phyloP scores from a whole-genome alignment of 108 stramenopile genomes.

The Pelagomonas calceolata region DNA sequence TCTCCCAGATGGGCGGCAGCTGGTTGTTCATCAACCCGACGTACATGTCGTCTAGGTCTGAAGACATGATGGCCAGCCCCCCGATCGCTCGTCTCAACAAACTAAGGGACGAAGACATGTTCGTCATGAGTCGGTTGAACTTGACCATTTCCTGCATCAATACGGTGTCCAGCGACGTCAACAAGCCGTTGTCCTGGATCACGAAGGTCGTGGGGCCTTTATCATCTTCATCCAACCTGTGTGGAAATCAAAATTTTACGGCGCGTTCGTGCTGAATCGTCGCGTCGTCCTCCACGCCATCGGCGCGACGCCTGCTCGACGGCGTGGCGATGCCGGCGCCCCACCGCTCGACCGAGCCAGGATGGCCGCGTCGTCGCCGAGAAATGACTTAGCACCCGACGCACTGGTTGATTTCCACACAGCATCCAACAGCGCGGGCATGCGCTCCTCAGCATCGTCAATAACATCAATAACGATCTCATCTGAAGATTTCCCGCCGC shows the following conservation, averaged over 20 bases:
- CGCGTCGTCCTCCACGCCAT: too few species aligned
- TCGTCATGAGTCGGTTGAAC: slow-evolving; percentile 40
- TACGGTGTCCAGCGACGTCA: slow-evolving; percentile 49
- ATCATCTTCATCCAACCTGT: slow-evolving; percentile 27
- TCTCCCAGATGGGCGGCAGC: slow-evolving; percentile 37
- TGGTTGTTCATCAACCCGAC: slow-evolving; percentile 45
- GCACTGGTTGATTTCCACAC: too few species aligned
- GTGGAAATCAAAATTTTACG: too few species aligned
- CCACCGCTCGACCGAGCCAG: too few species aligned
- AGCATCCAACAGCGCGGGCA: slow-evolving; percentile 29
- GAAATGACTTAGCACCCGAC: too few species aligned
- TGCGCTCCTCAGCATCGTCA: slow-evolving; percentile 24
- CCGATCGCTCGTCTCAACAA: slow-evolving; percentile 47
- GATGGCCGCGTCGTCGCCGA: too few species aligned
- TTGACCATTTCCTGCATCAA: slow-evolving; percentile 55
- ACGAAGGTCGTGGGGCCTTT: slow-evolving; percentile 52
- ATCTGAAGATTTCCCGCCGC: slow-evolving; percentile 40
- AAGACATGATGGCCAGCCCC: slow-evolving; percentile 46
- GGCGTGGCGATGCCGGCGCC: too few species aligned
- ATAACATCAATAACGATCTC: slow-evolving; percentile 29
- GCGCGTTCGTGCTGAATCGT: too few species aligned
- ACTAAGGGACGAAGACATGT: slow-evolving; percentile 20
- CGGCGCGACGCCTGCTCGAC: too few species aligned
- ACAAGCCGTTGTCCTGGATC: slow-evolving; percentile 39
- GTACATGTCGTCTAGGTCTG: slow-evolving; percentile 54